A percentile compares a stretch with the other conserved stretches of the same genome.
phyloP scores from a whole-genome alignment of 2,329 filamentous ascomycete species.

The Talaromyces sp. region DNA sequence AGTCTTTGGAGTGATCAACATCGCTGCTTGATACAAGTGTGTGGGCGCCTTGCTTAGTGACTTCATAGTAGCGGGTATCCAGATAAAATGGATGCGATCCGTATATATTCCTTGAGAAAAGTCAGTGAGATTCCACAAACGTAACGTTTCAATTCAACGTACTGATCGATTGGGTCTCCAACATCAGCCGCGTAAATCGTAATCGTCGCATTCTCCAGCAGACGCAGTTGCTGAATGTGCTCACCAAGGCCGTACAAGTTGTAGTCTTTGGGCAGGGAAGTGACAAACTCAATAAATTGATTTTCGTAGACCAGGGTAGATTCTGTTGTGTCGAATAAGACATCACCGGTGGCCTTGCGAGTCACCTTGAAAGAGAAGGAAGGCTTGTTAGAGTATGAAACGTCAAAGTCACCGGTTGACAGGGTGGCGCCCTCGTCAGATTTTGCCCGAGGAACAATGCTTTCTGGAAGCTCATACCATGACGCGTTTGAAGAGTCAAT shows the following conservation, averaged over 20 bases:
- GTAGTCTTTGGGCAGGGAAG: conserved; percentile 68
- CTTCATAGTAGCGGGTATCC: conserved; percentile 74
- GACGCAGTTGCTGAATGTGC: conserved; percentile 68
- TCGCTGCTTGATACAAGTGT: conserved; percentile 59
- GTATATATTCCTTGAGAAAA: conserved; percentile 69
- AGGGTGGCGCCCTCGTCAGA: conserved; percentile 36
- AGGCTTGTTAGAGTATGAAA: conserved; percentile 60
- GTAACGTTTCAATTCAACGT: no score
- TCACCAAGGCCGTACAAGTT: conserved; percentile 77
- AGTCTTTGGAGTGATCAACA: conserved; percentile 56
- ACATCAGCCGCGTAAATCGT: conserved; percentile 70
- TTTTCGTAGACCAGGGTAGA: conserved; percentile 71
- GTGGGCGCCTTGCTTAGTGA: conserved; percentile 52
- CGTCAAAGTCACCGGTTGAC: conserved; percentile 13
- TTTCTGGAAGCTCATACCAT: conserved; percentile 68
- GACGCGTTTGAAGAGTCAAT: conserved; percentile 64
- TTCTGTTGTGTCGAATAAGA: conserved; percentile 69
- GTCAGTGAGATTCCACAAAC: no score
- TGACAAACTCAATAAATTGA: conserved; percentile 75
- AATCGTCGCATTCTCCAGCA: conserved; percentile 72
- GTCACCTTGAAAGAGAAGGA: conserved; percentile 60
- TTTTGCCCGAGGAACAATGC: conserved; percentile 61
- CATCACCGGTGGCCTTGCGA: conserved; percentile 63
- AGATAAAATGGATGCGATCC: conserved; percentile 78
- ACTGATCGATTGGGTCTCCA: conserved; percentile 57